Evolutionary conservation across 208 protist genomes (phyloP).

Genomic region (Leishmania aethiopica): DNA sequence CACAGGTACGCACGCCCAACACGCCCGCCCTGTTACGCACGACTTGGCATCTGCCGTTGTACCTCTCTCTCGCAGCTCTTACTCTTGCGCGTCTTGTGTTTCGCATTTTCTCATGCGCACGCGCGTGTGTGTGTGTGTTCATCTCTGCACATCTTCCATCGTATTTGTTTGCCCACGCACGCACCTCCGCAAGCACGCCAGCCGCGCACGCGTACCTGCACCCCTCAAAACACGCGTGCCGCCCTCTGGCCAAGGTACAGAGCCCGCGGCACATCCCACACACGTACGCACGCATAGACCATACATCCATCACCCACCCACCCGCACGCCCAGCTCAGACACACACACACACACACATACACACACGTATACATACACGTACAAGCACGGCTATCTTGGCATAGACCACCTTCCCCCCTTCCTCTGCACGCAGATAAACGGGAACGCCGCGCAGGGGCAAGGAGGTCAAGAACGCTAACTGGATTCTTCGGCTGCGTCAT

Average conservation of each 20-base stretch:
- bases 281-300: conserved; percentile 2
- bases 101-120: background rate
- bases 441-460: background rate
- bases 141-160: background rate
- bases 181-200: background rate
- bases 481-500: background rate
- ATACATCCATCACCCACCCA: background rate
- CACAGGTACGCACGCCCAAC: background rate
- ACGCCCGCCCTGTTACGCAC: background rate
- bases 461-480: background rate
- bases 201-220: background rate
- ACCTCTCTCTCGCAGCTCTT: background rate
- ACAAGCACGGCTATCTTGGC: background rate
- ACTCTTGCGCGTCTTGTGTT: background rate
- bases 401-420: background rate
- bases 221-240: background rate
- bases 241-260: background rate
- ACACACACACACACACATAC: background rate
- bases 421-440: background rate
- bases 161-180: background rate
- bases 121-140: background rate
- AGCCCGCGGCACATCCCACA: background rate
- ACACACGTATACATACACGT: background rate
- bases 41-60: background rate
- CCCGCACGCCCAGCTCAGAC: background rate